These are phyloP conservation scores for Candida sanyiensis DNA, from an alignment of 805 yeast genomes.

Conservation along the genomic window DNA sequence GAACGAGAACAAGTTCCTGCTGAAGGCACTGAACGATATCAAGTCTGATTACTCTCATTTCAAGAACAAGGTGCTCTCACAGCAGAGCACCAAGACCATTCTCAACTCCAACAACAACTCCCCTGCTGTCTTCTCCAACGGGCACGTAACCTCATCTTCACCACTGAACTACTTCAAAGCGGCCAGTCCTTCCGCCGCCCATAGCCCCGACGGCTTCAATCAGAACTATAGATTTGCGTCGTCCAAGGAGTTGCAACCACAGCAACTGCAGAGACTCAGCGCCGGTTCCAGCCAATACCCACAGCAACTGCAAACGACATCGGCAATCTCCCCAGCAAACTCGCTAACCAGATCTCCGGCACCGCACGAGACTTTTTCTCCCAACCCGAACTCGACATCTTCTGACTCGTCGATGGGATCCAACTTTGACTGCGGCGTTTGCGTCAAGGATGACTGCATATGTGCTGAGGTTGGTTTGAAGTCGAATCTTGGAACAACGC, in stretches of 20 bases:
- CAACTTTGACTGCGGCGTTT: constrained; percentile 51
- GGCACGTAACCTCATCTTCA: constrained; percentile 23
- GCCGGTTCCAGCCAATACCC: constrained; percentile 8
- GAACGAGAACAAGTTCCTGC: constrained; percentile 31
- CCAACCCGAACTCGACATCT: constrained; percentile 16
- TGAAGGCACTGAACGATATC: constrained; percentile 28
- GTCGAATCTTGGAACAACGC: constrained; percentile 9
- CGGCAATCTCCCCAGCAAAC: constrained; percentile 31
- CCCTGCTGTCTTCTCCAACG: constrained; percentile 23
- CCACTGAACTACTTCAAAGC: constrained; percentile 43
- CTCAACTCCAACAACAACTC: constrained; percentile 17
- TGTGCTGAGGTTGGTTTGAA: constrained; percentile 43
- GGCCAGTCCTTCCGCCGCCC: constrained; percentile 26
- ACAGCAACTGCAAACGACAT: constrained; percentile 9
- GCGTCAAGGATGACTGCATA: constrained; percentile 61
- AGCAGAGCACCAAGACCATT: constrained; percentile 14
- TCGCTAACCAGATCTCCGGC: constrained; percentile 43
- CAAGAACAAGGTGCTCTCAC: constrained; percentile 15
- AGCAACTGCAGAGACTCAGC: constrained; percentile 7
- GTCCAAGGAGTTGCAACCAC: constrained; percentile 4
- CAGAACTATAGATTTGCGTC: constrained; percentile 8
- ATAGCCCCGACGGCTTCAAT: constrained; percentile 9
- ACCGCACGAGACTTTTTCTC: constrained; percentile 10
- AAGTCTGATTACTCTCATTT: constrained; percentile 22
- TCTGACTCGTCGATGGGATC: constrained; percentile 20